phyloP scores from a whole-genome alignment of 2,329 filamentous ascomycete genomes.

The Xylariaceae sp. region DNA sequence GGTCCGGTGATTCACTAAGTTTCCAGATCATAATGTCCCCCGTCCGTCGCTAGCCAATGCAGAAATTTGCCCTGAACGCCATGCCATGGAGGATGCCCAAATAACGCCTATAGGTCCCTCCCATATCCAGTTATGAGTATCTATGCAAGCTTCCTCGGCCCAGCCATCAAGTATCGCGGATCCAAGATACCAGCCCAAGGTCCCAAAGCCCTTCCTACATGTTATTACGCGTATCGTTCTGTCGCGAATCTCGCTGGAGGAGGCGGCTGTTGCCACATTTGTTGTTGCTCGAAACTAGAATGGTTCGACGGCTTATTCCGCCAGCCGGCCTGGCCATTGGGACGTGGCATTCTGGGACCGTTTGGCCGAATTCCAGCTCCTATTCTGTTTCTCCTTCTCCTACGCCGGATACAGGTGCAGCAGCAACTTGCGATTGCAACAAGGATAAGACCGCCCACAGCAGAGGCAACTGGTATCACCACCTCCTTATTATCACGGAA shows the following conservation, averaged over 20 bases:
- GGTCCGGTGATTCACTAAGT: constrained; percentile 6
- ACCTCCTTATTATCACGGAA: constrained; percentile 74
- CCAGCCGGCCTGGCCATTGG: constrained; percentile 1
- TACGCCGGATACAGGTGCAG: constrained; percentile 51
- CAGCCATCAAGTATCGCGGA: not conserved
- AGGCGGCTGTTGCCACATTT: constrained; percentile 15
- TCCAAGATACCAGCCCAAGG: constrained; percentile 9
- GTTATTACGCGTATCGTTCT: constrained; percentile 18
- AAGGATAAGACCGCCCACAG: constrained; percentile 70
- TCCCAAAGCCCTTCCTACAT: not conserved
- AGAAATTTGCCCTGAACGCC: constrained; percentile 15
- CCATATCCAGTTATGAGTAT: constrained; percentile 9
- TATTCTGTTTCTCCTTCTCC: constrained; percentile 23
- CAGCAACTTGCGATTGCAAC: constrained; percentile 68
- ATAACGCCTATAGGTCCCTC: constrained; percentile 9
- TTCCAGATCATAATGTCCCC: constrained; percentile 6
- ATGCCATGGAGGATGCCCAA: constrained; percentile 7
- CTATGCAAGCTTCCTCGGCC: not conserved
- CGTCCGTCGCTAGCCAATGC: not conserved
- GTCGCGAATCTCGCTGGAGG: constrained; percentile 6
- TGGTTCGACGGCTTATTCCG: not conserved
- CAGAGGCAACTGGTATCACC: constrained; percentile 74
- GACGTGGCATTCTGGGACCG: constrained; percentile 14
- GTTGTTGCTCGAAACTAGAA: constrained; percentile 9
- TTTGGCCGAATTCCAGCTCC: constrained; percentile 9